Evolutionary conservation across 495 filamentous ascomycete genomes (phyloP), one percentile per base, ranked within the genome.

Genomic region (Annulohypoxylon bovei): DNA sequence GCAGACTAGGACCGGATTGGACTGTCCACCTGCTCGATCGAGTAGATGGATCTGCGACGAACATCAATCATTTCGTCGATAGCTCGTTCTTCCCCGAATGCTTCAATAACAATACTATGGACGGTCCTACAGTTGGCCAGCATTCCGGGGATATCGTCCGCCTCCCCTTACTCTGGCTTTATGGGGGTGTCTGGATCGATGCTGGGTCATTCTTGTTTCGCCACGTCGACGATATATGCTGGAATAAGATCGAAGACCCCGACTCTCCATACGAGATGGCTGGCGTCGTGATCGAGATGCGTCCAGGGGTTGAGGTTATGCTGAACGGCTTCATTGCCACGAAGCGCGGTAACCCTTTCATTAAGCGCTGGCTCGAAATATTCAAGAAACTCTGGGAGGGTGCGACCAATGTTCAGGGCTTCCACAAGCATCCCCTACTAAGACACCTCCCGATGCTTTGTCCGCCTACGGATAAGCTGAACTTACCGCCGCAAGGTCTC

Each of bases 101-200:
- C 7, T 78, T 81, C 63, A 77, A 78, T 9, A 67, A 75, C 20
- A 57, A 67, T 22, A 78, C 60, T 1, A 81, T 83, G 79, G 70
- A 75, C 5, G 80, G 81, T 11, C 72, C 74, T 0, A 70, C 69
- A 32, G 67, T 72, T 1, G 79, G 77, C 1, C 74, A 66, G 3
- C 81, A 82, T 54, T 67, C 68, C 12, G 75, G 73, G 1, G 81
- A 83, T 68, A 60, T 83, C 7, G 62, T 81, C 14, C 74, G 81
- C 3, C 75, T 80, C 0, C 79, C 81, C 1, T 67, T 78, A 18
- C 28, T 83, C 6, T 79, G 68, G 37, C 67, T 68, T 5, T 75
- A 82, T 57, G 82, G 79, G 0, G 79, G 82, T 6, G 66, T 82
- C 4, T 82, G 75, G 72, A 73, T 82, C 28, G 81, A 84, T 46